Evolutionary conservation across 352 stramenopile species (phyloP).

Genomic region (Vaucheria bursata): DNA sequence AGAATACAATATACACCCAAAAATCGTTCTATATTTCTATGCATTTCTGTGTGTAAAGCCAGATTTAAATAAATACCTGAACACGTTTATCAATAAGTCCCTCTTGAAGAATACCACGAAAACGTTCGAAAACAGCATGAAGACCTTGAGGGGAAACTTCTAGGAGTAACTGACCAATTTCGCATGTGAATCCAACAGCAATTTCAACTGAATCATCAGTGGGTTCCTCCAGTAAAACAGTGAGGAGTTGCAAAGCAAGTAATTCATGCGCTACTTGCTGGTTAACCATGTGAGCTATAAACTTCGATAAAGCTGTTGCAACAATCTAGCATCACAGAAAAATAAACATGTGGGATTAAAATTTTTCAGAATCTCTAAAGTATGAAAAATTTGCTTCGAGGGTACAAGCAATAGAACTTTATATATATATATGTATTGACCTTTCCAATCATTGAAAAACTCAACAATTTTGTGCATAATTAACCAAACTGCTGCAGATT

Average conservation of each 20-base stretch:
- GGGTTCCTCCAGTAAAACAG: constrained; percentile 86
- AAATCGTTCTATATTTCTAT: too few relatives aligned
- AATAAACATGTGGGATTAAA: too few relatives aligned
- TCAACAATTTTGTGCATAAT: too few relatives aligned
- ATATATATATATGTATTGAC: too few relatives aligned
- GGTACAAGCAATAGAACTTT: too few relatives aligned
- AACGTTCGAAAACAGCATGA: constrained; percentile 90
- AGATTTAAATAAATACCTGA: constrained; percentile 48
- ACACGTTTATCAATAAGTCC: constrained; percentile 89
- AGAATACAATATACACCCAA: too few relatives aligned
- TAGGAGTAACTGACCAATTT: constrained; percentile 68
- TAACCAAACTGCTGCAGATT: too few relatives aligned
- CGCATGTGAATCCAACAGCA: constrained; percentile 91
- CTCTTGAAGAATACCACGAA: constrained; percentile 93
- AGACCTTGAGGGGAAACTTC: constrained; percentile 69
- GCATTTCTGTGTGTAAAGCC: too few relatives aligned
- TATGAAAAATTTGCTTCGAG: too few relatives aligned
- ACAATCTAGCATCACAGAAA: too few relatives aligned
- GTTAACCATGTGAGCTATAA: constrained; percentile 97
- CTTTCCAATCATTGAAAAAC: too few relatives aligned
- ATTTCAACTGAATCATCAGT: constrained; percentile 97
- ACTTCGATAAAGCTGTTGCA: constrained; percentile 83
- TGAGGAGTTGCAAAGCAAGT: constrained; percentile 91
- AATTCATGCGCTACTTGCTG: constrained; percentile 95
- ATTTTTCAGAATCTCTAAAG: too few relatives aligned